phyloP scores from a whole-genome alignment of 345 rosid genomes.

The Bruguiera parviflora region DNA sequence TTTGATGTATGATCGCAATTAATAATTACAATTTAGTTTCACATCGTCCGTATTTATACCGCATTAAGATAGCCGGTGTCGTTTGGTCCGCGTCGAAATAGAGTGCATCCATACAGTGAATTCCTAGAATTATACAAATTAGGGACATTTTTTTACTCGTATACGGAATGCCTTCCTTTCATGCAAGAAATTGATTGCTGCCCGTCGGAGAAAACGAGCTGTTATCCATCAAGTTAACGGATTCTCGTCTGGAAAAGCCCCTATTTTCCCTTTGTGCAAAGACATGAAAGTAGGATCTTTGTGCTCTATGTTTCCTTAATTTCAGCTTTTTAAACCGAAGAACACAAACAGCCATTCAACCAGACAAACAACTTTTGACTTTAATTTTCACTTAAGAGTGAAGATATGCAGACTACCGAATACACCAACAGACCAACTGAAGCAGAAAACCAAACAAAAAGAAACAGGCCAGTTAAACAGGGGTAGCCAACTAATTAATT shows the following conservation, averaged over 20 bases:
- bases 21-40: no score
- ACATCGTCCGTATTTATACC: no score
- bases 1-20: no score
- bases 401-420: neutral
- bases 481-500: neutral
- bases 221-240: neutral
- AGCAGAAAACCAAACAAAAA: neutral
- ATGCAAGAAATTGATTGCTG: conserved; percentile 7
- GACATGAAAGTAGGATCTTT: neutral
- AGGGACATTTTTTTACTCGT: no score
- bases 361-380: neutral
- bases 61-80: no score
- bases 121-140: no score
- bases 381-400: neutral
- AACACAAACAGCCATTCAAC: neutral
- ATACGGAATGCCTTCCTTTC: conserved; percentile 7
- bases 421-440: neutral
- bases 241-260: conserved; percentile 2
- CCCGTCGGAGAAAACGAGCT: conserved; percentile 7
- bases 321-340: neutral
- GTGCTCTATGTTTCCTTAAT: conserved; percentile 17
- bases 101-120: no score
- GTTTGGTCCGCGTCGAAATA: no score
- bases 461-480: neutral
- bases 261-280: neutral